A percentile compares a stretch with the other conserved stretches of the same genome.
Evolutionary conservation across 139 green algal genomes (phyloP).

Genomic region (Yamagishiella unicocca): DNA sequence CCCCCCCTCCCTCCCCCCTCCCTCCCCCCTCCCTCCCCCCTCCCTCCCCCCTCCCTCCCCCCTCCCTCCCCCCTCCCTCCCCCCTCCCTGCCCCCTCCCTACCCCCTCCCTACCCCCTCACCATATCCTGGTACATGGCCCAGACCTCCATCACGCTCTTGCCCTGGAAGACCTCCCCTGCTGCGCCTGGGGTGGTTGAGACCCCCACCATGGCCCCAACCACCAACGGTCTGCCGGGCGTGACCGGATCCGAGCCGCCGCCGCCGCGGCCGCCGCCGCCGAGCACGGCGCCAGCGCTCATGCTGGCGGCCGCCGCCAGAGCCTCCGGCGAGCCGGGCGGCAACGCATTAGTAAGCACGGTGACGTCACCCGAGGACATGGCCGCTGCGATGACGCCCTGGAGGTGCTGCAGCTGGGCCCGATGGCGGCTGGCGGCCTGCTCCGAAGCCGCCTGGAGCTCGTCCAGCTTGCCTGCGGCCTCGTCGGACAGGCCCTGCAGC

Average conservation of each 20-base stretch:
- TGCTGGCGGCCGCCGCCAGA: neutral
- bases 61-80: too few species aligned
- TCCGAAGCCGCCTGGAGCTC: constrained; percentile 5
- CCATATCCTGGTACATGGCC: constrained; percentile 50
- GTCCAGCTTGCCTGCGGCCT: constrained; percentile 5
- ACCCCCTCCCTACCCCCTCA: neutral
- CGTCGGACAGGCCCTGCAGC: neutral
- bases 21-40: too few species aligned
- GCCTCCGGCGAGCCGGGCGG: neutral
- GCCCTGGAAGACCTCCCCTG: constrained; percentile 14
- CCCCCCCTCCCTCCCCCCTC: neutral
- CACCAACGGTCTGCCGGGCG: neutral
- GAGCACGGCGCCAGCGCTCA: neutral
- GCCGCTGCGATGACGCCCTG: neutral
- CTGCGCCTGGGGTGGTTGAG: too few species aligned
- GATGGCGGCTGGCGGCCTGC: neutral
- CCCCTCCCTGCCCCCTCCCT: too few species aligned
- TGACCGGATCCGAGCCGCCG: neutral
- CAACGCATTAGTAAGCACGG: neutral
- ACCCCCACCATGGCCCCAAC: neutral
- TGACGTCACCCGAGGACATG: constrained; percentile 31
- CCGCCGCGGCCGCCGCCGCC: neutral
- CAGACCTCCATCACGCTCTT: constrained; percentile 56
- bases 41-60: too few species aligned
- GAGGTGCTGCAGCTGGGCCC: constrained; percentile 22